phyloP scores from a whole-genome alignment of 2,329 filamentous ascomycete genomes.

The Ceratocystis huliohia region DNA sequence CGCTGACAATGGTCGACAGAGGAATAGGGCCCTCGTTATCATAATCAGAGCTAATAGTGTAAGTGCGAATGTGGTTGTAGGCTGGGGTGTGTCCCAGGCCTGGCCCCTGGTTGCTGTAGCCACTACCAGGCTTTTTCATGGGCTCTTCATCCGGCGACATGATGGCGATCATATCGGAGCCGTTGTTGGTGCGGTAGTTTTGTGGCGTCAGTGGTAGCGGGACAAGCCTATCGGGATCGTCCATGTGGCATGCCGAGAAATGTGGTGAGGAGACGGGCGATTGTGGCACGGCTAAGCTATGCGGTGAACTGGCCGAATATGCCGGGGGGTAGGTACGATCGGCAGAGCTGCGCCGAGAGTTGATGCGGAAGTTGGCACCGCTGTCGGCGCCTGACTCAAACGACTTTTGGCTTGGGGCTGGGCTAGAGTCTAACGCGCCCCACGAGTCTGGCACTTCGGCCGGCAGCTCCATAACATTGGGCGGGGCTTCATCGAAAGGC shows the following conservation, averaged over 20 bases:
- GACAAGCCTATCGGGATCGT: conserved; percentile 41
- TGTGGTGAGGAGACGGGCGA: conserved; percentile 26
- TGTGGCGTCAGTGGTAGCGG: conserved; percentile 45
- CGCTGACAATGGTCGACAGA: conserved; percentile 23
- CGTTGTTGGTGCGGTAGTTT: conserved; percentile 45
- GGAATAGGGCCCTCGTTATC: conserved; percentile 15
- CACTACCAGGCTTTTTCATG: conserved; percentile 23
- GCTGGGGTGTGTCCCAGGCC: not conserved
- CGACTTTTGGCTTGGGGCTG: conserved; percentile 37
- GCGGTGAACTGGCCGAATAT: conserved; percentile 25
- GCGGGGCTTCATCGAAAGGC: not conserved
- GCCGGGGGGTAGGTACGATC: conserved; percentile 32
- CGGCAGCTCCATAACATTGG: conserved; percentile 43
- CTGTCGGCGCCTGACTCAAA: conserved; percentile 45
- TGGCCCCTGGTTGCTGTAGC: conserved; percentile 24
- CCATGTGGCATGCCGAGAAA: conserved; percentile 26
- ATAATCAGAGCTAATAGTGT: not conserved
- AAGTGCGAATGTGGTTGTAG: not conserved
- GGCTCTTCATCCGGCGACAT: conserved; percentile 47
- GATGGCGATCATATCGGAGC: conserved; percentile 57
- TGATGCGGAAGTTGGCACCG: conserved; percentile 31
- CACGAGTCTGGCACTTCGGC: conserved; percentile 38
- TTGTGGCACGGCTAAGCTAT: conserved; percentile 26
- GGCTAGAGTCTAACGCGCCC: conserved; percentile 28
- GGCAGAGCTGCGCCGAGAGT: conserved; percentile 40